A percentile compares a stretch with the other conserved stretches of the same genome.
Evolutionary conservation across 108 stramenopile genomes (phyloP).

Genomic region (Parietichytrium sp.): DNA sequence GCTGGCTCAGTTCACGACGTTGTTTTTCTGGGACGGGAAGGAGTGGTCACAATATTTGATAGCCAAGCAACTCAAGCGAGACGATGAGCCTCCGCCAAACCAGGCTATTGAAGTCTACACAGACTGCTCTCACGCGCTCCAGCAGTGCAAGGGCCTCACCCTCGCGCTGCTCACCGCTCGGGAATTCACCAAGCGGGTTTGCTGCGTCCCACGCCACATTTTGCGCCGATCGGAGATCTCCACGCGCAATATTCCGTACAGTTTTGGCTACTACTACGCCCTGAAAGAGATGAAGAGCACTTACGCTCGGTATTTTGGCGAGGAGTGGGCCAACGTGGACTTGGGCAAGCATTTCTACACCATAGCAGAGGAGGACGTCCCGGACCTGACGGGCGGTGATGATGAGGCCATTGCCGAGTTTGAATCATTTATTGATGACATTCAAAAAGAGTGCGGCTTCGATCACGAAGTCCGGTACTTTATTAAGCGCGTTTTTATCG

Average conservation of each 20-base stretch:
- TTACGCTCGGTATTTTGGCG: background rate
- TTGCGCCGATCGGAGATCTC: background rate
- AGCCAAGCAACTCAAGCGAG: no score
- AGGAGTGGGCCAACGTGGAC: background rate
- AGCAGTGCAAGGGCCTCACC: background rate
- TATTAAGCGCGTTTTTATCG: background rate
- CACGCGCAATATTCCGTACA: background rate
- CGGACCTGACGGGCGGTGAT: background rate
- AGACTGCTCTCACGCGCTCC: background rate
- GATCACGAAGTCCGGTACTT: background rate
- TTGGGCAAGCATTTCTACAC: no score
- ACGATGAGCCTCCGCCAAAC: background rate
- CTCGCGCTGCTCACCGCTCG: background rate
- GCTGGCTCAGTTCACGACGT: background rate
- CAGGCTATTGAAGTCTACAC: background rate
- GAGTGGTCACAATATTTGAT: slow-evolving; percentile 15
- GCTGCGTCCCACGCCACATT: slow-evolving; percentile 16
- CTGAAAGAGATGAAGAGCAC: no score
- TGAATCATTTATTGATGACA: background rate
- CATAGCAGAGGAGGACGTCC: background rate
- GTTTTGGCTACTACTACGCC: no score
- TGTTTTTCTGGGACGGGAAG: background rate
- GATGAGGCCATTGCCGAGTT: background rate
- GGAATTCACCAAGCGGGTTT: background rate
- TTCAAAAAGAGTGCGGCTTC: background rate